Base-by-base conservation (phyloP, 441 rosid genomes). In the Gossypium davidsonii region DNA sequence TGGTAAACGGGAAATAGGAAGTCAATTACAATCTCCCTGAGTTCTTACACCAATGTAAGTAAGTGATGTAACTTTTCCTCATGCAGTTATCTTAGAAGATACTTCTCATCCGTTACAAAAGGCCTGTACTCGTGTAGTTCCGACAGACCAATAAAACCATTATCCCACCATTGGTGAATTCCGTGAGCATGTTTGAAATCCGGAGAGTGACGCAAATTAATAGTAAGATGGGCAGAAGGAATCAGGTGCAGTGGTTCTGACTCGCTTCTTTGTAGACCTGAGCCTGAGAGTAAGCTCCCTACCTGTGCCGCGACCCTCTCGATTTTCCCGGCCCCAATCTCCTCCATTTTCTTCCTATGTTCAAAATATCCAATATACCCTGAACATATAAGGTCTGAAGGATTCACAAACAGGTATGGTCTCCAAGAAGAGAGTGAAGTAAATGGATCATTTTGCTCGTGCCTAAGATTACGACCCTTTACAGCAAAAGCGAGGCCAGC, bases 161-260 rank as follows among this genome's bases (percentile, higher is more conserved):
- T 80, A 78, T 77, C 78, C 85, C 85, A 87, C 86, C 86, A 83
- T 37, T 81, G 86, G 73, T 85, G 85, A 76, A 83, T 78, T 68
- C 84, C 83, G 59, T 83, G 89, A 53, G 83, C 81, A 69, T 77
- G 75, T 63, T 76, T 82, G 17, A 81, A 79, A 75, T 79, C 71
- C 0, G 82, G 79, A 3, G 76, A 73, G 1, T 69, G 53, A 25
- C 55, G 49, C 42, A 61, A 15, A 72, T 83, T 82, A 48, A 74
- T 67, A 1, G 79, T 83, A 62, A 80, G 71, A 70, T 57, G 65
- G 1, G 85, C 87, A 0, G 83, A 83, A 28, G 86, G 88, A 63
- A 82, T 75, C 34, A 80, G 77, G 64, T 85, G 85, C 67, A 66
- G 73, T 31, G 85, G 84, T 74, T 79, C 86, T 25, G 74, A 70